Evolutionary conservation across 257 asterid species (phyloP).

Genomic region (Solanum rostratum): DNA sequence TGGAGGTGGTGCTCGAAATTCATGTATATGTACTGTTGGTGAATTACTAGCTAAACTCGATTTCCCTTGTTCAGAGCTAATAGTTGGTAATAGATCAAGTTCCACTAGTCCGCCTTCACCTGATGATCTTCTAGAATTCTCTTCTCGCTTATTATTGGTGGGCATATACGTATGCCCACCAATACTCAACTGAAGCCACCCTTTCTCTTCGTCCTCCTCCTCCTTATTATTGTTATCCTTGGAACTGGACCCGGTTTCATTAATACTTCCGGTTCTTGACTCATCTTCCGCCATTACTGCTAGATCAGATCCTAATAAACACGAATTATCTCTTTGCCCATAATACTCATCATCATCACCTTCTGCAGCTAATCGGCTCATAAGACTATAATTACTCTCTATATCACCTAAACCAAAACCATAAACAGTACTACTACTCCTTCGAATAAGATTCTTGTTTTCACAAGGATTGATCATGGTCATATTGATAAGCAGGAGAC

Average conservation of each 20-base stretch:
- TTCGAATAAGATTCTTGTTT: conserved; percentile 11
- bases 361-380: conserved; percentile 31
- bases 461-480: conserved; percentile 52
- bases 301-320: conserved; percentile 34
- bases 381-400: conserved; percentile 17
- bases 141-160: neutral
- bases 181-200: conserved; percentile 72
- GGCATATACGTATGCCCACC: conserved; percentile 18
- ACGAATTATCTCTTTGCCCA: neutral
- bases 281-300: conserved; percentile 51
- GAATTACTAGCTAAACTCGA: conserved; percentile 8
- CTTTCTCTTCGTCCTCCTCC: neutral
- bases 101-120: conserved; percentile 23
- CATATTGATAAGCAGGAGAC: conserved; percentile 20
- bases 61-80: conserved; percentile 8
- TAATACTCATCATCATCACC: conserved; percentile 10
- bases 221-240: neutral
- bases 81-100: conserved; percentile 48
- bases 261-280: conserved; percentile 10
- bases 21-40: neutral
- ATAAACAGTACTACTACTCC: conserved; percentile 2
- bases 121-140: neutral
- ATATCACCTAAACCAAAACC: conserved; percentile 5
- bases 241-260: neutral
- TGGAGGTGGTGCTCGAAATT: conserved; percentile 6